These are phyloP conservation scores for Phialocephala sp. DNA, from an alignment of 2,329 filamentous ascomycete species.

Conservation along the genomic window DNA sequence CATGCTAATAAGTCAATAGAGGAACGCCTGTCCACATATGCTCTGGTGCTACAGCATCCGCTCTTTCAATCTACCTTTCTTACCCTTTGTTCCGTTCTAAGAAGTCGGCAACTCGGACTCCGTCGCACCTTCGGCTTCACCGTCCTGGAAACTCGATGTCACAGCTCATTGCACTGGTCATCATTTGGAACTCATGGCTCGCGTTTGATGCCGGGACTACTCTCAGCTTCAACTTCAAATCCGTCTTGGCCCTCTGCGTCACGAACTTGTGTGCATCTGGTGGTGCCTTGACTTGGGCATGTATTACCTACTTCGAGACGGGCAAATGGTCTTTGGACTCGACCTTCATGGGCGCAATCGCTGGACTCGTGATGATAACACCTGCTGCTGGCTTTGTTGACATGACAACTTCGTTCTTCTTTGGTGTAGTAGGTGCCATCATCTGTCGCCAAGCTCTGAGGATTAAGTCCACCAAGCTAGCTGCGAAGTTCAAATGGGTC, in stretches of 20 bases:
- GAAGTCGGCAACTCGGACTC: conserved; percentile 51
- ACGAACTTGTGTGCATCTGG: conserved; percentile 82
- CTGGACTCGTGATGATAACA: conserved; percentile 87
- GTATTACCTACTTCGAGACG: conserved; percentile 74
- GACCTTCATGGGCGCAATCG: conserved; percentile 90
- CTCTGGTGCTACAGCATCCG: conserved; percentile 72
- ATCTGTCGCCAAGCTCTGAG: conserved; percentile 53
- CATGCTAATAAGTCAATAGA: conserved; percentile 39
- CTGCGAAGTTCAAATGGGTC: conserved; percentile 55
- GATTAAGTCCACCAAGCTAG: conserved; percentile 57
- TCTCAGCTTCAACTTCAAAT: conserved; percentile 80
- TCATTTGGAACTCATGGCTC: conserved; percentile 96
- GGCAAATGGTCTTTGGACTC: conserved; percentile 90
- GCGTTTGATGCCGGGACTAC: conserved; percentile 93
- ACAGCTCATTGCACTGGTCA: conserved; percentile 74
- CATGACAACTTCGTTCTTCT: conserved; percentile 63
- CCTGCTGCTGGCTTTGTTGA: conserved; percentile 86
- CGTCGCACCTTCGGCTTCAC: conserved; percentile 60
- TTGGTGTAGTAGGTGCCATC: conserved; percentile 66
- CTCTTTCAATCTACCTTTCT: conserved; percentile 75
- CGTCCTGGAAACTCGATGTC: conserved; percentile 76
- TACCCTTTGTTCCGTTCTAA: conserved; percentile 68
- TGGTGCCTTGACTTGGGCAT: conserved; percentile 39
- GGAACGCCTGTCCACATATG: conserved; percentile 78
- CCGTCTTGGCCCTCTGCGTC: conserved; percentile 87